A percentile compares a stretch with the other conserved stretches of the same genome.
These are phyloP conservation scores for Colletotrichum sp. DNA, from an alignment of 2,329 filamentous ascomycete species.

Conservation along the genomic window DNA sequence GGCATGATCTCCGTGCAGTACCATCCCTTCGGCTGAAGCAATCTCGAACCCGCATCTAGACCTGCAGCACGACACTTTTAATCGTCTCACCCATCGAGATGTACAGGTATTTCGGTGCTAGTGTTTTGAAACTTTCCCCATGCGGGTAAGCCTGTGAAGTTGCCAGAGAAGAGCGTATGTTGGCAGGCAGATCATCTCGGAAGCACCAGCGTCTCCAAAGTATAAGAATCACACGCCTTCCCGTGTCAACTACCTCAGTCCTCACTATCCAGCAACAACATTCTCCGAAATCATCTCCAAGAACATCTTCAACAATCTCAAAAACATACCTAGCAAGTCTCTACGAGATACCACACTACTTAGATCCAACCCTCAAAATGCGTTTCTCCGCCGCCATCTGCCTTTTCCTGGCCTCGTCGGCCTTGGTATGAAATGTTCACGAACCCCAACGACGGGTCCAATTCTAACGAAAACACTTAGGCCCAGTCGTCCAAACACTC, in stretches of 20 bases:
- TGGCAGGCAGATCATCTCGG: background rate
- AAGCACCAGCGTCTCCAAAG: background rate
- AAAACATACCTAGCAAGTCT: background rate
- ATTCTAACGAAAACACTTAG: background rate
- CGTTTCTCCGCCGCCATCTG: background rate
- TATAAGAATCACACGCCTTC: background rate
- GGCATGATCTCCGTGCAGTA: background rate
- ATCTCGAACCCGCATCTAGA: background rate
- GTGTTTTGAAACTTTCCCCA: background rate
- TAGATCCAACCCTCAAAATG: background rate
- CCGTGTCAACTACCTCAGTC: background rate
- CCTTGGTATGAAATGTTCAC: background rate
- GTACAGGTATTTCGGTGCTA: rapidly evolving
- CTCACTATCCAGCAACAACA: background rate
- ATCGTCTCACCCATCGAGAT: background rate
- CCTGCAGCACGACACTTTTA: background rate
- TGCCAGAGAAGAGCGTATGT: background rate
- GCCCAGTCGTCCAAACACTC: background rate
- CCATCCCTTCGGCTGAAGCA: background rate
- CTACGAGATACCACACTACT: background rate
- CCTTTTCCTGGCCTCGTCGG: background rate
- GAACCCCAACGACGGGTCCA: rapidly evolving
- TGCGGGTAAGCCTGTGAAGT: background rate
- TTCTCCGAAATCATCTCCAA: background rate
- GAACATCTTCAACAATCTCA: background rate